Percentiles rank a stretch among this genome's conserved stretches.
phyloP scores from a whole-genome alignment of 495 filamentous ascomycete genomes.

The Hypoxylon rickii region DNA sequence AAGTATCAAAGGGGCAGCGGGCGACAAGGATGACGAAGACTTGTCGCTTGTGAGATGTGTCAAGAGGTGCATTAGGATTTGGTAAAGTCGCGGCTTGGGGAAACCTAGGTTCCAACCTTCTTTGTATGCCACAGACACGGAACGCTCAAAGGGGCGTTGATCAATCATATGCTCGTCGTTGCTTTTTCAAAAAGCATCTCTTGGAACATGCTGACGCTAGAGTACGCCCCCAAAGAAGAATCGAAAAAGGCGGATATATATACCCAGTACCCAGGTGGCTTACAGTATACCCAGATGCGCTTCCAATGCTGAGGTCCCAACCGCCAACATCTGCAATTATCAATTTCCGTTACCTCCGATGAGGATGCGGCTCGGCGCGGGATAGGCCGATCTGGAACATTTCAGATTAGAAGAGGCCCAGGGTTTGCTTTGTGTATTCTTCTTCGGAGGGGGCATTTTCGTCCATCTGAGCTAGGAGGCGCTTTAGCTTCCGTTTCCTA shows the following conservation, averaged over 20 bases:
- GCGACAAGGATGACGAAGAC: neutral
- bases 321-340: constrained; percentile 1
- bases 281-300: no score
- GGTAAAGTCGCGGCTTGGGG: constrained; percentile 1
- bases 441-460: constrained; percentile 50
- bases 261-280: no score
- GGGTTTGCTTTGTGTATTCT: constrained; percentile 38
- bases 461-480: constrained; percentile 35
- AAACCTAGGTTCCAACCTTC: constrained; percentile 2
- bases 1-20: constrained; percentile 15
- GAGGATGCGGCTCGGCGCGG: neutral
- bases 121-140: neutral
- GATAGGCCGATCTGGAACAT: neutral
- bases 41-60: neutral
- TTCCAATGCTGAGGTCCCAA: neutral
- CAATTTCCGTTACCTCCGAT: neutral
- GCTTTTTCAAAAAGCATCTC: no score
- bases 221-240: neutral
- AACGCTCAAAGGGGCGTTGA: neutral
- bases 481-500: constrained; percentile 38
- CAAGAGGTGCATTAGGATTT: constrained; percentile 5
- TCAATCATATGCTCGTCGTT: constrained; percentile 6
- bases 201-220: neutral
- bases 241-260: no score
- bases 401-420: constrained; percentile 27